Evolutionary conservation across 2,329 filamentous ascomycete genomes (phyloP).

Genomic region (Verticillium klebahnii): DNA sequence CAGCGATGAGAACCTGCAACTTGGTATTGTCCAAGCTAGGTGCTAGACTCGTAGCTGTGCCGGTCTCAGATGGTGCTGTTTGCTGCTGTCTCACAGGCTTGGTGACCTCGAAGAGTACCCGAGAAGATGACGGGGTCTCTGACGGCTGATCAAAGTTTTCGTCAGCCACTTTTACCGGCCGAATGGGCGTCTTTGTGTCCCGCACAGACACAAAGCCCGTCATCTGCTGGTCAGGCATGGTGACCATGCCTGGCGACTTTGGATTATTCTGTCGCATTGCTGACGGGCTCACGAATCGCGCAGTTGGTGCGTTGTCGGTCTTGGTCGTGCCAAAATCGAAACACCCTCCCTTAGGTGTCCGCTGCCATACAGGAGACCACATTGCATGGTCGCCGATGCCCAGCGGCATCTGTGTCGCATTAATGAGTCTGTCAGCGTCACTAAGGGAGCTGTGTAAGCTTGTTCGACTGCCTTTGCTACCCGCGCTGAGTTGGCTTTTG

Average conservation of each 20-base stretch:
- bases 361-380: constrained; percentile 9
- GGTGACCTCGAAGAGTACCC: constrained; percentile 33
- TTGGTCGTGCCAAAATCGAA: neutral
- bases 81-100: constrained; percentile 5
- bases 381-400: constrained; percentile 18
- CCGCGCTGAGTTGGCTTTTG: constrained; percentile 23
- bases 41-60: constrained; percentile 5
- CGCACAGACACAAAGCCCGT: constrained; percentile 32
- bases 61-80: constrained; percentile 4
- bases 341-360: constrained; percentile 13
- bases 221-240: constrained; percentile 18
- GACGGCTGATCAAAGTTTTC: constrained; percentile 33
- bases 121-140: constrained; percentile 25
- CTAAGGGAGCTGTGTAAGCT: constrained; percentile 48
- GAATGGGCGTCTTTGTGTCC: constrained; percentile 40
- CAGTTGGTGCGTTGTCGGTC: neutral
- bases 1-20: constrained; percentile 70
- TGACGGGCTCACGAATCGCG: neutral
- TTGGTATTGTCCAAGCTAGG: constrained; percentile 21
- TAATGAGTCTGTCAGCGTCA: constrained; percentile 66
- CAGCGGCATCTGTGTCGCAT: constrained; percentile 63
- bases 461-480: constrained; percentile 33
- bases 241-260: constrained; percentile 11
- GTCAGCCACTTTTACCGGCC: constrained; percentile 43
- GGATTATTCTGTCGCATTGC: constrained; percentile 7